Percentiles rank a stretch among this genome's conserved stretches.
phyloP scores from a whole-genome alignment of 2,329 filamentous ascomycete genomes.

The Canariomyces notabilis region DNA sequence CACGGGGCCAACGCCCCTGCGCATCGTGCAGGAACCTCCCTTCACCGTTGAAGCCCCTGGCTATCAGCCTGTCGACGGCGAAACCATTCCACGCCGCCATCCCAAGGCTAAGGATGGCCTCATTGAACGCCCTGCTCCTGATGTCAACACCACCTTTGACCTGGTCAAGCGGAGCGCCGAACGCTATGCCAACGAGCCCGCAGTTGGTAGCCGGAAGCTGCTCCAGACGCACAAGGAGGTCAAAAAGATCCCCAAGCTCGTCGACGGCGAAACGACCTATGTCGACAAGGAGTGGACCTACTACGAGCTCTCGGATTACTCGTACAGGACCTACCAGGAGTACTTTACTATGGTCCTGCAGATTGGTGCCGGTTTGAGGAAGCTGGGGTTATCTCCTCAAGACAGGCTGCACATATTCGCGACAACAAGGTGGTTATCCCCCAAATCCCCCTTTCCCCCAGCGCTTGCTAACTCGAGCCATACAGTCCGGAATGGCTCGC shows the following conservation, averaged over 20 bases:
- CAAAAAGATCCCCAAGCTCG: slow-evolving; percentile 84
- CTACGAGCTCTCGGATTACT: slow-evolving; percentile 76
- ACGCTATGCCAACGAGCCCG: slow-evolving; percentile 57
- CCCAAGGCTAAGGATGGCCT: slow-evolving; percentile 66
- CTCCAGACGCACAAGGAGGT: slow-evolving; percentile 75
- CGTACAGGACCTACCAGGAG: slow-evolving; percentile 72
- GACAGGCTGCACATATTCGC: slow-evolving; percentile 78
- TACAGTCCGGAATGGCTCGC: slow-evolving; percentile 74
- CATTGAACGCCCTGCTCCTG: slow-evolving; percentile 58
- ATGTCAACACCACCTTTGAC: slow-evolving; percentile 73
- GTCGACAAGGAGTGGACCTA: slow-evolving; percentile 90
- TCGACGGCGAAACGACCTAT: slow-evolving; percentile 73
- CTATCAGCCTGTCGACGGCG: slow-evolving; percentile 64
- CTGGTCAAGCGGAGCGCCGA: slow-evolving; percentile 66
- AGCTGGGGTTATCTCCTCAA: slow-evolving; percentile 62
- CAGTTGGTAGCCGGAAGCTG: slow-evolving; percentile 67
- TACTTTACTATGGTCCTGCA: slow-evolving; percentile 67
- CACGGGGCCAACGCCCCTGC: slow-evolving; percentile 44
- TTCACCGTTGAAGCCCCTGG: slow-evolving; percentile 70
- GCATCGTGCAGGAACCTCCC: slow-evolving; percentile 63
- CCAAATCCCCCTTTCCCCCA: background rate
- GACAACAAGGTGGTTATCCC: slow-evolving; percentile 60
- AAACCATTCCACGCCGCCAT: slow-evolving; percentile 79
- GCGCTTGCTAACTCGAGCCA: slow-evolving; percentile 13
- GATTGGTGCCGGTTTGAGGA: slow-evolving; percentile 67